Base-by-base conservation (phyloP, 1,284 basidiomycete genomes). In the Trichosporon ovoides region DNA sequence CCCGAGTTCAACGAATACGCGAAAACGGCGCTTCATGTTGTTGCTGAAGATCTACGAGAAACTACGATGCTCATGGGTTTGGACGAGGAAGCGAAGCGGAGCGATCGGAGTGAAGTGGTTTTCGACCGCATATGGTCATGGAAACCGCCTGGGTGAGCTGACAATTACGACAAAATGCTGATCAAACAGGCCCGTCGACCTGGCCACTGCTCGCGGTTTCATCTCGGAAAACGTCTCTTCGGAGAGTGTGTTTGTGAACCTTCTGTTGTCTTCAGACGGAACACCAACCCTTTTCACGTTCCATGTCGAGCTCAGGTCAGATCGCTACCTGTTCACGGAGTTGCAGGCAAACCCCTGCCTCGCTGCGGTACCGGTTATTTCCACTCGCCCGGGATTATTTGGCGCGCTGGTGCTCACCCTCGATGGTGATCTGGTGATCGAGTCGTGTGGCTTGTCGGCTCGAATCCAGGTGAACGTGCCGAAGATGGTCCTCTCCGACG, bases 341-440 rank as follows among this genome's bases (percentile, higher is more conserved):
- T 33, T 61, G 4, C 58, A 55, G 1, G 55, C 56, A 67, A 84
- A 62, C 72, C 79, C 59, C 77, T 84, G 56, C 68, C 69, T 14
- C 73, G 82, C 85, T 0, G 81, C 83, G 0, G 77, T 81, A 1
- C 77, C 88, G 0, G 74, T 91, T 38, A 79, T 82, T 13, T 82
- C 83, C 1, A 88, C 86, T 1, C 82, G 89, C 19, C 76, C 77
- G 11, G 76, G 78, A 13, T 78, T 89, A 14, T 81, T 81, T 71
- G 91, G 93, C 73, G 79, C 89, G 7, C 73, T 93, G 7, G 72
- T 87, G 16, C 71, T 89, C 34, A 83, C 81, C 55, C 79, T 82
- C 1, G 80, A 83, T 52, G 80, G 83, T 5, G 70, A 69, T 7
- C 70, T 88, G 12, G 22, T 48, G 24, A 48, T 48, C 22, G 43